A percentile compares a stretch with the other conserved stretches of the same genome.
Conservation (phyloP, 129 eudicot genomes). For the Centaurea solstitialis region DNA sequence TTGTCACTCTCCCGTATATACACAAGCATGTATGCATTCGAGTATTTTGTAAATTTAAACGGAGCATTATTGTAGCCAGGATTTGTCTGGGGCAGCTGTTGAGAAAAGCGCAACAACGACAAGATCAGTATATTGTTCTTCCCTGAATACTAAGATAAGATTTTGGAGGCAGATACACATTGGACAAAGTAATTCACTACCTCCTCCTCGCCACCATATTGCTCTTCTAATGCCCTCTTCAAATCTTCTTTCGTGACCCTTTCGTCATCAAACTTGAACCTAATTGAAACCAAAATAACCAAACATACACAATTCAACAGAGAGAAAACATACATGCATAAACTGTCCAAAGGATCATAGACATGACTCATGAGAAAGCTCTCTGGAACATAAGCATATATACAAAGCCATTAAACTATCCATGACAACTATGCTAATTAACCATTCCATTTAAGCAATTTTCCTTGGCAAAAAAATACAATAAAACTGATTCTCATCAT, state of each 20-base stretch:
- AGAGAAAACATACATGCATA: neutral
- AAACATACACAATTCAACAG: constrained; percentile 9
- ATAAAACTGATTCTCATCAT: neutral
- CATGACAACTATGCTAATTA: neutral
- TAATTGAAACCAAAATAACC: constrained; percentile 23
- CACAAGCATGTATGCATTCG: constrained; percentile 98
- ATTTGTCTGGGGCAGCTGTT: constrained; percentile 90
- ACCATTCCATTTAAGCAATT: neutral
- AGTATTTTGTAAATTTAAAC: constrained; percentile 85
- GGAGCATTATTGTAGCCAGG: constrained; percentile 87
- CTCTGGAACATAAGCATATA: neutral
- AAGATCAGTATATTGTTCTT: neutral
- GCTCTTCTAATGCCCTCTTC: constrained; percentile 90
- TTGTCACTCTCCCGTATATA: constrained; percentile 93
- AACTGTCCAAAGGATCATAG: neutral
- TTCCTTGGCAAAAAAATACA: neutral
- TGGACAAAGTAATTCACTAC: constrained; percentile 38
- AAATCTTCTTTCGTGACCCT: constrained; percentile 91
- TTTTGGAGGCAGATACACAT: neutral
- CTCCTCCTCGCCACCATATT: constrained; percentile 98
- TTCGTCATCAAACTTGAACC: constrained; percentile 96
- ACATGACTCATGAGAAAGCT: neutral
- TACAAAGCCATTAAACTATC: neutral
- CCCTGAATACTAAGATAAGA: neutral
- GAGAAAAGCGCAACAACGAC: constrained; percentile 5